These are phyloP conservation scores for Cryphonectria parasitica DNA, from an alignment of 2,329 filamentous ascomycete species.

Conservation along the genomic window DNA sequence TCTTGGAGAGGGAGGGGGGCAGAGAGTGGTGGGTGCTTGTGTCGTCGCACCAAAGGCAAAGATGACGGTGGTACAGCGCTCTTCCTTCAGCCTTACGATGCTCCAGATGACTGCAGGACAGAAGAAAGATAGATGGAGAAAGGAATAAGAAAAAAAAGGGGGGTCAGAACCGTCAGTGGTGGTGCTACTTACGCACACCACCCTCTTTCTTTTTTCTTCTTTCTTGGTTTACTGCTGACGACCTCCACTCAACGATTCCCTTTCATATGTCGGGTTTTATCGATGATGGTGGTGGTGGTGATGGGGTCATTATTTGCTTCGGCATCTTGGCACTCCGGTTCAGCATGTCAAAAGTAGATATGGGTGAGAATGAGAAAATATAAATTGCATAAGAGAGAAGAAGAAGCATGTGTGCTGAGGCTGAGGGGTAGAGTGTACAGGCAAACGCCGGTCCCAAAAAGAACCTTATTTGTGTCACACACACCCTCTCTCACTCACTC, in stretches of 20 bases:
- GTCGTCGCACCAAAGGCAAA: background rate
- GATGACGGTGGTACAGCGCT: background rate
- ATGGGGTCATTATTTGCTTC: background rate
- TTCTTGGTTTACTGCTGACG: background rate
- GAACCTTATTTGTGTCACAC: background rate
- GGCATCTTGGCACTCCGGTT: background rate
- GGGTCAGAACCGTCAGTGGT: too few relatives aligned
- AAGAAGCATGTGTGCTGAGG: background rate
- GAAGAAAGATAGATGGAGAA: background rate
- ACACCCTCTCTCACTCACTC: background rate
- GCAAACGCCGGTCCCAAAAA: background rate
- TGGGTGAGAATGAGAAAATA: background rate
- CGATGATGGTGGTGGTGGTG: background rate
- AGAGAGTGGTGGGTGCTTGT: background rate
- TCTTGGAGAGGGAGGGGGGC: background rate
- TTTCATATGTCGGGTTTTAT: background rate
- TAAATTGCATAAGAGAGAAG: background rate
- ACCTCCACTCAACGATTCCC: background rate
- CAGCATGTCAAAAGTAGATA: background rate
- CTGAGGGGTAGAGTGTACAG: too few relatives aligned
- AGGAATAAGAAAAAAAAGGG: background rate
- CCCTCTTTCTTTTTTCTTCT: too few relatives aligned
- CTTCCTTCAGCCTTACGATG: conserved; percentile 10
- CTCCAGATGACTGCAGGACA: conserved; percentile 8
- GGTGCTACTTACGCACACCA: too few relatives aligned